Percentiles rank a stretch among this genome's conserved stretches.
Conservation (phyloP, 768 basidiomycete genomes). For the Xanthoconium purpureum region DNA sequence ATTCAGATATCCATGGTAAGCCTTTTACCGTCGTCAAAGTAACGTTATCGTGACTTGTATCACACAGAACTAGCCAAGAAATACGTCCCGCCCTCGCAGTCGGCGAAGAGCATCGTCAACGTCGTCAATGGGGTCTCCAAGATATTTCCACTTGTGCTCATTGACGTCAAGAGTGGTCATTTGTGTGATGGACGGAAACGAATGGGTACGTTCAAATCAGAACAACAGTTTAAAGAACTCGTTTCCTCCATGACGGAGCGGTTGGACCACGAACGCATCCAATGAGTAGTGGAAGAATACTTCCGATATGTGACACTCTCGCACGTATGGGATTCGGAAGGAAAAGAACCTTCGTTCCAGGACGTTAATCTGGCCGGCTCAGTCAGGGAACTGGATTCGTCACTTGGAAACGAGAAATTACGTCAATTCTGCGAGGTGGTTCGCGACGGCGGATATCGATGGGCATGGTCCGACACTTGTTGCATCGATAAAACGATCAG, state of each 20-base stretch:
- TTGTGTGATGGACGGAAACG: neutral
- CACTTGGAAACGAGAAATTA: constrained; percentile 2
- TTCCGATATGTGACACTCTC: too few relatives aligned
- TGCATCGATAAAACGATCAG: constrained; percentile 13
- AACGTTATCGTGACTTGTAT: neutral
- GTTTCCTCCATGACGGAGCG: too few relatives aligned
- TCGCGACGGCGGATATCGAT: constrained; percentile 6
- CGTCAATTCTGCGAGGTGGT: constrained; percentile 6
- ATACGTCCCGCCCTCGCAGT: neutral
- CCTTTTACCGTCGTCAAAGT: neutral
- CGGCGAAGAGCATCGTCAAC: neutral
- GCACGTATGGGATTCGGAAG: constrained; percentile 14
- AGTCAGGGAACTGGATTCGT: constrained; percentile 2
- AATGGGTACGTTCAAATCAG: neutral
- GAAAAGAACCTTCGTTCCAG: constrained; percentile 6
- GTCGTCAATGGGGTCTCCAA: neutral
- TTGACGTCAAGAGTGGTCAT: neutral
- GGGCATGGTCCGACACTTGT: constrained; percentile 14
- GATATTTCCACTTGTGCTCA: neutral
- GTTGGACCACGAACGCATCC: too few relatives aligned
- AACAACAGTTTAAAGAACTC: too few relatives aligned
- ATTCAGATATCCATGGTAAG: neutral
- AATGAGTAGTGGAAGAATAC: too few relatives aligned
- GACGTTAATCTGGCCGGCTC: neutral
- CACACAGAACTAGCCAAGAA: neutral